Percentiles rank a stretch among this genome's conserved stretches.
These are phyloP conservation scores for Iris macrosiphon DNA, from an alignment of 106 monocot genomes.

Conservation along the genomic window DNA sequence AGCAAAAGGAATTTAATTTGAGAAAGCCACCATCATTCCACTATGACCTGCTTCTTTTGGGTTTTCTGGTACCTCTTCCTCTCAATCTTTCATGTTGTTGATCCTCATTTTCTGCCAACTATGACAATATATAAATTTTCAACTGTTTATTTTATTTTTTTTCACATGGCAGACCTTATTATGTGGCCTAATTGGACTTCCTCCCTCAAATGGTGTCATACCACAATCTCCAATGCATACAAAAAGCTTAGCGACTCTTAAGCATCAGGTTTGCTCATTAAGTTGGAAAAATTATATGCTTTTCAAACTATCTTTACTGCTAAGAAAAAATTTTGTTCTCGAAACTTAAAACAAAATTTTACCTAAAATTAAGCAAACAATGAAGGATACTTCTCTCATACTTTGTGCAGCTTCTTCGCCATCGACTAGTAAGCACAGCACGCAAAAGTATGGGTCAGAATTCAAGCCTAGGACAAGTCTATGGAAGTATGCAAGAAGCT, in stretches of 20 bases:
- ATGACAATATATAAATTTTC: not conserved
- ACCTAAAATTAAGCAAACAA: too few species aligned
- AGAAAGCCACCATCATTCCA: constrained; percentile 83
- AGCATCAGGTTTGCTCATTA: constrained; percentile 57
- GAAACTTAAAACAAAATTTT: too few species aligned
- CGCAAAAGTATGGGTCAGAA: constrained; percentile 53
- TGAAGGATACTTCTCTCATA: not conserved
- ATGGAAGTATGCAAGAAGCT: constrained; percentile 74
- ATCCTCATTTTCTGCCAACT: not conserved
- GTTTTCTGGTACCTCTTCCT: constrained; percentile 20
- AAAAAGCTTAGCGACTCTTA: constrained; percentile 75
- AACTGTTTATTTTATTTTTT: not conserved
- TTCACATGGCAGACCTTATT: constrained; percentile 41
- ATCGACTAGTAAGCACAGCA: constrained; percentile 54
- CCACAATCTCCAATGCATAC: constrained; percentile 94
- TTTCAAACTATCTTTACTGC: too few species aligned
- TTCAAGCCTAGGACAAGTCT: constrained; percentile 72
- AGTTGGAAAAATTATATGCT: too few species aligned
- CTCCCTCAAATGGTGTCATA: constrained; percentile 83
- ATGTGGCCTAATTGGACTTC: constrained; percentile 78
- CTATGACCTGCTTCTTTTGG: constrained; percentile 59
- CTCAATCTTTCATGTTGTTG: not conserved
- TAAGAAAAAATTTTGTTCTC: too few species aligned
- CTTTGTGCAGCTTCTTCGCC: constrained; percentile 47
- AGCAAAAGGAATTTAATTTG: constrained; percentile 86